Conservation (phyloP, 306 rosid species). For the Casuarina equisetifolia region DNA sequence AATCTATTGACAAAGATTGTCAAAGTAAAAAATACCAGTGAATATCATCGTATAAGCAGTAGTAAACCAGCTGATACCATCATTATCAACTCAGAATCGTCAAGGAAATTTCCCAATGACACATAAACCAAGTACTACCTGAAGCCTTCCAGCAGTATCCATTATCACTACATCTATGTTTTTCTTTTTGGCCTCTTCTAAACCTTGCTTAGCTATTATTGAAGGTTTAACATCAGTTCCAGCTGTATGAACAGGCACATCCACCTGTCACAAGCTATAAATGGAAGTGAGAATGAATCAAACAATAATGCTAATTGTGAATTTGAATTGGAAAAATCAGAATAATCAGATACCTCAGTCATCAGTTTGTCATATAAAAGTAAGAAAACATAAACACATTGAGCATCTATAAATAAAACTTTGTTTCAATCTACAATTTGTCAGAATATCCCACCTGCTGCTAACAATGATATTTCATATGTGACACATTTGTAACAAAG, state of each 20-base stretch:
- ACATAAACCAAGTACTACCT: conserved; percentile 49
- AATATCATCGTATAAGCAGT: conserved; percentile 17
- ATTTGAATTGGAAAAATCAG: conserved; percentile 21
- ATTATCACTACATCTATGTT: conserved; percentile 85
- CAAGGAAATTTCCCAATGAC: conserved; percentile 7
- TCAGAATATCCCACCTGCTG: neutral
- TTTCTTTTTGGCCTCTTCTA: conserved; percentile 88
- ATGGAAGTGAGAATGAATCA: conserved; percentile 31
- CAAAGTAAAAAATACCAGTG: conserved; percentile 17
- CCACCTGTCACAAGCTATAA: conserved; percentile 73
- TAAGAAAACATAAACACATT: neutral
- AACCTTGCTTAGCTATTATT: conserved; percentile 84
- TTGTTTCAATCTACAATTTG: neutral
- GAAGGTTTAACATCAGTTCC: conserved; percentile 90
- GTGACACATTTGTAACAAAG: neutral
- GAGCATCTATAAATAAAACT: neutral
- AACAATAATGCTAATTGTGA: neutral
- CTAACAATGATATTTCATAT: neutral
- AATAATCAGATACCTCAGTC: neutral
- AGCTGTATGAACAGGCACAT: conserved; percentile 87
- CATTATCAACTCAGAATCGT: conserved; percentile 3
- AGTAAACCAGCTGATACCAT: conserved; percentile 2
- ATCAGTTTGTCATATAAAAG: neutral
- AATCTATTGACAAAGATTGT: conserved; percentile 49
- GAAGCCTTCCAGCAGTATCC: conserved; percentile 99